Percentiles rank a stretch among this genome's conserved stretches.
Evolutionary conservation across 2,329 filamentous ascomycete genomes (phyloP).

Genomic region (Botrytis galanthina): DNA sequence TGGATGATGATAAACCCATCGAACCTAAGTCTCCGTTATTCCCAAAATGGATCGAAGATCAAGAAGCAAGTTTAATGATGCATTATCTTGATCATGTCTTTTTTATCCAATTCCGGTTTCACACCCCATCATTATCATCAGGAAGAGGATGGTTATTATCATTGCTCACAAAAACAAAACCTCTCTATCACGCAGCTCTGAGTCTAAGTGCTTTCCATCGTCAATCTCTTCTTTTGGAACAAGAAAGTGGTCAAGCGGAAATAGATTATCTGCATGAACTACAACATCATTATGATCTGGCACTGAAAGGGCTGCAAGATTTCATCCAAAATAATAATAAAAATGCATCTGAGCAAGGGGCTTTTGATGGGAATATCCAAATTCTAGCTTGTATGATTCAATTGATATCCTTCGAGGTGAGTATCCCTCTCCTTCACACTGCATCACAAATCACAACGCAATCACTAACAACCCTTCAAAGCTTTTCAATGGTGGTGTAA

Average conservation of each 20-base stretch:
- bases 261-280: conserved; percentile 21
- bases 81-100: conserved; percentile 61
- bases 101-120: conserved; percentile 61
- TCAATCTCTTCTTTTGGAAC: conserved; percentile 35
- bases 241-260: conserved; percentile 12
- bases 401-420: conserved; percentile 21
- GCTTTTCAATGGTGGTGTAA: conserved; percentile 42
- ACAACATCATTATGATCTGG: conserved; percentile 17
- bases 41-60: conserved; percentile 23
- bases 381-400: conserved; percentile 21
- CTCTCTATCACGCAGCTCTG: conserved; percentile 54
- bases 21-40: neutral
- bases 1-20: neutral
- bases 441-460: neutral
- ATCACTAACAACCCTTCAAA: conserved; percentile 3
- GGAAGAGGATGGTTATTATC: conserved; percentile 62
- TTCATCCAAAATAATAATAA: conserved; percentile 4
- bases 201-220: conserved; percentile 57
- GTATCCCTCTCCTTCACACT: neutral
- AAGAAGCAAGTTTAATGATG: conserved; percentile 45
- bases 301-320: conserved; percentile 8
- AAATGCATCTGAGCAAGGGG: conserved; percentile 1
- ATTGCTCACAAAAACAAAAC: conserved; percentile 53
- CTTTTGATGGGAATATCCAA: conserved; percentile 14
- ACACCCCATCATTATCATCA: conserved; percentile 53